These are phyloP conservation scores for Lodderomyces beijingensis DNA, from an alignment of 1,139 yeast species.

Conservation along the genomic window DNA sequence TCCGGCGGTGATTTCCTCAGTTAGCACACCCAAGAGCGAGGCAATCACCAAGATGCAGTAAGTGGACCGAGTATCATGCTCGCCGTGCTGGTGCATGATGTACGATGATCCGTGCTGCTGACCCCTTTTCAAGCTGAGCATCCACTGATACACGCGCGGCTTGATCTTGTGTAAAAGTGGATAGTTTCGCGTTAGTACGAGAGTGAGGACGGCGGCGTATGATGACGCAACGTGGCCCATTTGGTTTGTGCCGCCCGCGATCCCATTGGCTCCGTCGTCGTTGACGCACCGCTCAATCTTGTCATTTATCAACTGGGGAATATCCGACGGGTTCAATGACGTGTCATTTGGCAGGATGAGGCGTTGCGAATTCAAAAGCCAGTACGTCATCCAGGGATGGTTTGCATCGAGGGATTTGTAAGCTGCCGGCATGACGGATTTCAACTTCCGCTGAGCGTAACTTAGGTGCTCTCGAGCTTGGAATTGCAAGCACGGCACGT, in stretches of 20 bases:
- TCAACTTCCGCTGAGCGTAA: constrained; percentile 27
- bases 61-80: constrained; percentile 78
- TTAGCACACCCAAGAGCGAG: constrained; percentile 56
- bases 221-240: constrained; percentile 81
- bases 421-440: constrained; percentile 42
- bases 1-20: constrained; percentile 55
- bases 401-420: constrained; percentile 71
- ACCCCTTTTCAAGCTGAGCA: constrained; percentile 50
- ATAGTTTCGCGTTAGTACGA: constrained; percentile 51
- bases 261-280: constrained; percentile 54
- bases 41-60: constrained; percentile 85
- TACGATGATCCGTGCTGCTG: constrained; percentile 53
- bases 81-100: constrained; percentile 73
- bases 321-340: constrained; percentile 2
- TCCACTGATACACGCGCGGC: constrained; percentile 54
- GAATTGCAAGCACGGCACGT: constrained; percentile 12
- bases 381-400: constrained; percentile 85
- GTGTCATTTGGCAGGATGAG: no score
- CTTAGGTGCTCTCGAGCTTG: constrained; percentile 16
- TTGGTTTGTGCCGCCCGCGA: constrained; percentile 83
- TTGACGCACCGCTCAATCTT: constrained; percentile 27
- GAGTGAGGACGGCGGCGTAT: constrained; percentile 69
- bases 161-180: constrained; percentile 23
- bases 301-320: constrained; percentile 11
- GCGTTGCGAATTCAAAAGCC: constrained; percentile 60